These are phyloP conservation scores for Cladosporium sp. DNA, from an alignment of 2,329 filamentous ascomycete genomes.

Conservation along the genomic window DNA sequence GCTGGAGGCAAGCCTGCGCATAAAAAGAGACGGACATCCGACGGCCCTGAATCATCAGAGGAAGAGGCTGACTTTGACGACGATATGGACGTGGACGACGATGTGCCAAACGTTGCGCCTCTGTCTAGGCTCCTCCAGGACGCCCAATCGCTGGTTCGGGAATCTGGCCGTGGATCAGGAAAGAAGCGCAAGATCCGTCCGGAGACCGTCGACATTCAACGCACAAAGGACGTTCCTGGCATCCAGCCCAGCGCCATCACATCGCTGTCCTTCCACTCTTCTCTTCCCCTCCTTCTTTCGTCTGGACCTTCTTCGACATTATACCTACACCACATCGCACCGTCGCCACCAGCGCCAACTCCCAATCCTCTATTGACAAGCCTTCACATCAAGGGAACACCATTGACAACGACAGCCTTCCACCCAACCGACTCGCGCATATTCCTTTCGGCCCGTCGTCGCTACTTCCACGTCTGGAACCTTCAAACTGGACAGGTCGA, in stretches of 20 bases:
- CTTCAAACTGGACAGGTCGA: constrained; percentile 78
- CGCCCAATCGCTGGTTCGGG: constrained; percentile 64
- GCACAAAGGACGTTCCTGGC: constrained; percentile 81
- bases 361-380: constrained; percentile 90
- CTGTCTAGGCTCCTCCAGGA: constrained; percentile 79
- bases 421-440: constrained; percentile 71
- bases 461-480: constrained; percentile 95
- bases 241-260: constrained; percentile 75
- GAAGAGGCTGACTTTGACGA: constrained; percentile 34
- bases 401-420: constrained; percentile 83
- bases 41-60: constrained; percentile 40
- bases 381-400: constrained; percentile 79
- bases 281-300: constrained; percentile 84
- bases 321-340: constrained; percentile 82
- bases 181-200: constrained; percentile 76
- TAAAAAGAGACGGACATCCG: constrained; percentile 51
- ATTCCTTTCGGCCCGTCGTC: constrained; percentile 82
- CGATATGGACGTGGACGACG: constrained; percentile 54
- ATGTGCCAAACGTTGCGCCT: constrained; percentile 67
- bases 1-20: constrained; percentile 44
- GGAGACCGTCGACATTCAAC: constrained; percentile 86
- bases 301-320: constrained; percentile 83
- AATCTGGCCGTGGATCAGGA: constrained; percentile 47
- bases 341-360: constrained; percentile 68
- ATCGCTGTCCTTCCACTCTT: constrained; percentile 85